Percentiles rank a stretch among this genome's conserved stretches.
phyloP scores from a whole-genome alignment of 2,329 filamentous ascomycete genomes.

The Lasiodiplodia citricola region DNA sequence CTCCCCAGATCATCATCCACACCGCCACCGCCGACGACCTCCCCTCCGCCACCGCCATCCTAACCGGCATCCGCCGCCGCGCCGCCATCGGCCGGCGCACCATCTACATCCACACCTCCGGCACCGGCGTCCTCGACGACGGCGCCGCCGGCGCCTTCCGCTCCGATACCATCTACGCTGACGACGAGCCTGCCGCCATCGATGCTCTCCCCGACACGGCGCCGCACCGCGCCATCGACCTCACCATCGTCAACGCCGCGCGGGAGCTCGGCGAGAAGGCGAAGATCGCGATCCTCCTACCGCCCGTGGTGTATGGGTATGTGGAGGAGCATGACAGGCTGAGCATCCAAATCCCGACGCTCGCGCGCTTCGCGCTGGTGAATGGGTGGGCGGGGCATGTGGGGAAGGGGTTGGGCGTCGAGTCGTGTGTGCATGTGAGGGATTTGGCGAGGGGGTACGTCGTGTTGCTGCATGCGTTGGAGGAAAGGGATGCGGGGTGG shows the following conservation, averaged over 20 bases:
- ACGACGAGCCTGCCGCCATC: conserved; percentile 47
- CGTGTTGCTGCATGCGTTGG: conserved; percentile 45
- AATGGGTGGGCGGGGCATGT: conserved; percentile 54
- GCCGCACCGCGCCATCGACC: conserved; percentile 53
- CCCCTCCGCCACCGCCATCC: conserved; percentile 52
- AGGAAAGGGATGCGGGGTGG: conserved; percentile 38
- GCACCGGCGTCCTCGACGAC: conserved; percentile 44
- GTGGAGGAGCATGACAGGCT: conserved; percentile 47
- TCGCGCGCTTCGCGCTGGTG: conserved; percentile 55
- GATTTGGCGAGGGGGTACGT: conserved; percentile 47
- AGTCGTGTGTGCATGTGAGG: conserved; percentile 53
- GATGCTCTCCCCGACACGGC: conserved; percentile 50
- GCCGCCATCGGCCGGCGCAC: conserved; percentile 45
- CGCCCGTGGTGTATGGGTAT: conserved; percentile 53
- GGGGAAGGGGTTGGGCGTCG: conserved; percentile 50
- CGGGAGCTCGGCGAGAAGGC: conserved; percentile 47
- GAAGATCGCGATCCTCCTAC: conserved; percentile 56
- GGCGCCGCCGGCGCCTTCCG: conserved; percentile 36
- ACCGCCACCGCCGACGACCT: conserved; percentile 57
- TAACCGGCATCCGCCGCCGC: conserved; percentile 50
- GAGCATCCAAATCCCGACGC: conserved; percentile 55
- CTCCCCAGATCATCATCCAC: conserved; percentile 46
- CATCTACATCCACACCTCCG: conserved; percentile 58
- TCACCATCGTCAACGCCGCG: conserved; percentile 48
- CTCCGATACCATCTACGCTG: conserved; percentile 49